Conservation (phyloP, 1,139 yeast genomes). For the Sporopachydermia cereana region DNA sequence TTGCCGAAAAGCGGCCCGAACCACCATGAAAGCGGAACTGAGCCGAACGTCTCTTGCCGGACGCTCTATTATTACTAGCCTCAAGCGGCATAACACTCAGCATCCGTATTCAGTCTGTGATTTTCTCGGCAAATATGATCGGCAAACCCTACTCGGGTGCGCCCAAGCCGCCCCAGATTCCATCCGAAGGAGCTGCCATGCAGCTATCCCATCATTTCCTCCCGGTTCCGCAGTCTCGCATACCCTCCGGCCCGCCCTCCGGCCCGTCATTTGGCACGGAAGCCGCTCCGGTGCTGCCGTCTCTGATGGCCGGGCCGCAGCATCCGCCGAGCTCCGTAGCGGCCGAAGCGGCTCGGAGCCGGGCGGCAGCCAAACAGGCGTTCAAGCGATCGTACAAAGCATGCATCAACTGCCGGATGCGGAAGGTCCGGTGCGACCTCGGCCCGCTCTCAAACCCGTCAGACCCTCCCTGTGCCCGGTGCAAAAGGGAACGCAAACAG, state of each 20-base stretch:
- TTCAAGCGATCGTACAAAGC: conserved; percentile 67
- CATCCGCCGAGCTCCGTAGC: not conserved
- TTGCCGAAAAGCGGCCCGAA: no score
- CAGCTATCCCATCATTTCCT: no score
- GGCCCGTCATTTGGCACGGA: not conserved
- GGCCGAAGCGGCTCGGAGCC: not conserved
- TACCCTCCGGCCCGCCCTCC: not conserved
- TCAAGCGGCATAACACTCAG: no score
- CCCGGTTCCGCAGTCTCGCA: not conserved
- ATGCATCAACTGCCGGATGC: conserved; percentile 68
- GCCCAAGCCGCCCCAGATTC: not conserved
- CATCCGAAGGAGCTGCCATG: no score
- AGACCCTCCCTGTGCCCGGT: conserved; percentile 78
- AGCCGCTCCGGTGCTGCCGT: not conserved
- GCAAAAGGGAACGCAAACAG: conserved; percentile 67
- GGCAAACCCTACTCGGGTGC: not conserved
- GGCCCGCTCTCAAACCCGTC: conserved; percentile 66
- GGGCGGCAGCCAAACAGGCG: conserved; percentile 9
- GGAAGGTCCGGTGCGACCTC: conserved; percentile 77
- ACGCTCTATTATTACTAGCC: no score
- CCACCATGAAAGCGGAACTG: not conserved
- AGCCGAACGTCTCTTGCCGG: not conserved
- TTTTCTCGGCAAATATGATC: no score
- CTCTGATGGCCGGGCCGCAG: not conserved
- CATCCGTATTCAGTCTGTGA: no score